These are phyloP conservation scores for Nakaseomyces delphensis DNA, from an alignment of 1,139 yeast genomes.

Conservation along the genomic window DNA sequence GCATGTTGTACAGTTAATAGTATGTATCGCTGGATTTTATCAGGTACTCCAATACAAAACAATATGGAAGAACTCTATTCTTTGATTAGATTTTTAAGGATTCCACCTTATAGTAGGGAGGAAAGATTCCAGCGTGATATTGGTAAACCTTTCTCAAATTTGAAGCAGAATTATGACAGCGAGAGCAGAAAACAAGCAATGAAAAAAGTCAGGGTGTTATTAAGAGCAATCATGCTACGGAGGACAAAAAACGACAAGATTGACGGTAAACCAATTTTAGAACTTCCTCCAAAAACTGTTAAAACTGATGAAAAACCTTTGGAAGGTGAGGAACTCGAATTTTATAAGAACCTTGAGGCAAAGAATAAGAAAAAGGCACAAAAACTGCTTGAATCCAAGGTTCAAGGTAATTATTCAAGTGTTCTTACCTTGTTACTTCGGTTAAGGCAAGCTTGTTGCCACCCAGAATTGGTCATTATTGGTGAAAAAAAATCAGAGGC, in stretches of 20 bases:
- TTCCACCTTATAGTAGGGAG: constrained; percentile 60
- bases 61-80: constrained; percentile 73
- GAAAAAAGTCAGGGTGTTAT: constrained; percentile 58
- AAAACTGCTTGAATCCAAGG: constrained; percentile 31
- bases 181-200: constrained; percentile 39
- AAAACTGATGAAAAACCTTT: constrained; percentile 42
- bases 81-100: constrained; percentile 58
- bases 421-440: constrained; percentile 69
- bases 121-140: constrained; percentile 51
- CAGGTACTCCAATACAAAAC: constrained; percentile 96
- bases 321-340: constrained; percentile 45
- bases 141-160: constrained; percentile 42
- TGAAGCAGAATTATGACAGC: constrained; percentile 30
- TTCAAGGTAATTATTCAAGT: constrained; percentile 42
- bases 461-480: constrained; percentile 62
- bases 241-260: constrained; percentile 66
- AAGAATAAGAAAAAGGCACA: constrained; percentile 52
- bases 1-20: constrained; percentile 54
- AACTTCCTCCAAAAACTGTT: constrained; percentile 59
- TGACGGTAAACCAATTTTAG: constrained; percentile 71
- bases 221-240: constrained; percentile 70
- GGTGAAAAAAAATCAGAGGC: constrained; percentile 42
- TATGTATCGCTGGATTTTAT: constrained; percentile 63
- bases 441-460: constrained; percentile 86
- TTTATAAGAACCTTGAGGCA: constrained; percentile 51